Base-by-base conservation (phyloP, 495 filamentous ascomycete species). In the Talaromyces adpressus region DNA sequence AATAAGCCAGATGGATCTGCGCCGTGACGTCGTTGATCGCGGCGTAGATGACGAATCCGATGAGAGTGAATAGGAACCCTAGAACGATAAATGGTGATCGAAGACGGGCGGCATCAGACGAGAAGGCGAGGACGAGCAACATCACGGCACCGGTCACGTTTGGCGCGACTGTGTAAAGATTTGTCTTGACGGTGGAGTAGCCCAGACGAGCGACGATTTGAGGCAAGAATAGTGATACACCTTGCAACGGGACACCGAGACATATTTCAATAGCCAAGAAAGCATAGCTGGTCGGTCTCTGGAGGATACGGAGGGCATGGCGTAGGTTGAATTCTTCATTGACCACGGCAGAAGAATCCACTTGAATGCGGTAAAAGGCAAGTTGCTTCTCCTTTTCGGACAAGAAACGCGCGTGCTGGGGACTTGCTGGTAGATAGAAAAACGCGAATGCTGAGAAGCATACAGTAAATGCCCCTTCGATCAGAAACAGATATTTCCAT, bases 401-500 rank as follows among this genome's bases (percentile, higher is more conserved):
- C 11, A 93, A 72, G 70, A 93, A 92, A 1, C 69, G 75, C 0
- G 89, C 87, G 57, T 84, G 78, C 23, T 84, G 73, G 2, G 87
- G 87, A 23, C 82, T 87, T 34, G 73, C 73, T 0, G 90, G 90
- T 3, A 93, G 81, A 65, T 89, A 92, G 72, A 81, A 87, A 66
- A 80, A 87, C n/a, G 85, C 86, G 64, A 92, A 86, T 63, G 85
- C 67, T 8, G 86, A 75, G 71, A 90, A 90, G 60, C 82, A 65
- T 5, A 89, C 77, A 0, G 89, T 90, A 64, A 79, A 78, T 7
- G 73, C 63, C 3, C 90, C 90, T 65, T 93, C 89, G 36, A 92
- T 86, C 57, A 92, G 74, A 70, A 93, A 93, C 7, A 92, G 83
- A 70, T 91, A 92, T 3, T 86, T 79, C 90, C 90, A 93, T 20